Evolutionary conservation across 371 early-diverging fungal genomes (phyloP).

Genomic region (Zopfochytrium polystomum): DNA sequence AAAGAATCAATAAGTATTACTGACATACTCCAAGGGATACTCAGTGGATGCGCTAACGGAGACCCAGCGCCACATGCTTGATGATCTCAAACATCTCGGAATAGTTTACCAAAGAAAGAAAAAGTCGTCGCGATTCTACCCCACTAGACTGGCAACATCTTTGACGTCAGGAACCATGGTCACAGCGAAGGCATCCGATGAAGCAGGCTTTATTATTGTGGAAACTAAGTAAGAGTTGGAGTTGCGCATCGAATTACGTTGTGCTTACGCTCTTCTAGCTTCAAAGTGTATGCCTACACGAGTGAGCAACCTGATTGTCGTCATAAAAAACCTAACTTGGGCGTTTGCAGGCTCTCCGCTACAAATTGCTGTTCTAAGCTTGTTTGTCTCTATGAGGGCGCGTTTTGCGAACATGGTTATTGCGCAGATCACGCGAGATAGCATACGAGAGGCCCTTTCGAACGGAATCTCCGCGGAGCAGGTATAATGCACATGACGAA

Average conservation of each 20-base stretch:
- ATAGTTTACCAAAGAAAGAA: slow-evolving; percentile 84
- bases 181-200: slow-evolving; percentile 17
- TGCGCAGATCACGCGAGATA: slow-evolving; percentile 89
- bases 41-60: slow-evolving; percentile 76
- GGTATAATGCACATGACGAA: too few relatives aligned
- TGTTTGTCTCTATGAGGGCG: slow-evolving; percentile 83
- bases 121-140: slow-evolving; percentile 77
- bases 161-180: slow-evolving; percentile 73
- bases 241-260: not conserved
- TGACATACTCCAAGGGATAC: too few relatives aligned
- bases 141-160: slow-evolving; percentile 88
- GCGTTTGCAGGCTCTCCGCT: slow-evolving; percentile 74
- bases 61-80: slow-evolving; percentile 79
- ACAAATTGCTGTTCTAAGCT: slow-evolving; percentile 92
- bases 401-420: slow-evolving; percentile 95
- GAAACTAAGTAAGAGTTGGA: slow-evolving; percentile 40
- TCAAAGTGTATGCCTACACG: slow-evolving; percentile 37
- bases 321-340: not conserved
- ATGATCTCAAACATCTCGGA: slow-evolving; percentile 85
- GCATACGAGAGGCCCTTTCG: slow-evolving; percentile 79
- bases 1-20: slow-evolving; percentile 2
- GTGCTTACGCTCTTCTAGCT: not conserved
- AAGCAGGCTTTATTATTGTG: slow-evolving; percentile 41
- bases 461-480: slow-evolving; percentile 97
- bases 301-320: not conserved